phyloP scores from a whole-genome alignment of 805 yeast species.

The Yamadazyma ubonensis region DNA sequence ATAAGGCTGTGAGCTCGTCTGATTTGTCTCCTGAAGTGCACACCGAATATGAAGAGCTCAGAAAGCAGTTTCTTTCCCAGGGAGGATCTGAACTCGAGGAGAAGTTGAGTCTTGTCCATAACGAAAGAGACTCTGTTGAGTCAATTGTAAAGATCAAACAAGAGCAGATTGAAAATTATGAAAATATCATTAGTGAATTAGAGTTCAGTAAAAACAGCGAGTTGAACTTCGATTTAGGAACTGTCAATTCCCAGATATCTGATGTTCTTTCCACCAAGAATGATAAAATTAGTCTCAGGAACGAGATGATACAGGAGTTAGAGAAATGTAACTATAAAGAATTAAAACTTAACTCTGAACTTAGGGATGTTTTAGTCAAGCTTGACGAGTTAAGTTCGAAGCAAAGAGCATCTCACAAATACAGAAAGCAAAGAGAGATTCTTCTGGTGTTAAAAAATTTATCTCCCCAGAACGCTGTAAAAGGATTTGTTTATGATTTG shows the following conservation, averaged over 20 bases:
- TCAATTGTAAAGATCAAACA: conserved; percentile 23
- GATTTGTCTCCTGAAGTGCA: conserved; percentile 39
- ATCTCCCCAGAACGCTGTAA: conserved; percentile 73
- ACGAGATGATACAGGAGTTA: conserved; percentile 30
- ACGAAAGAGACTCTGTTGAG: conserved; percentile 45
- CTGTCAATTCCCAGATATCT: conserved; percentile 29
- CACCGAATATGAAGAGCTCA: conserved; percentile 55
- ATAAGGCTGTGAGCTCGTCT: conserved; percentile 17
- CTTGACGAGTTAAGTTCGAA: conserved; percentile 74
- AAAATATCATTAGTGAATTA: conserved; percentile 39
- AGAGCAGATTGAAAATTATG: conserved; percentile 34
- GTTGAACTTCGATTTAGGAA: conserved; percentile 31
- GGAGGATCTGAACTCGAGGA: conserved; percentile 62
- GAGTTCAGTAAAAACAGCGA: conserved; percentile 36
- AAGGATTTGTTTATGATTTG: conserved; percentile 76
- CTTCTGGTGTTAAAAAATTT: conserved; percentile 64
- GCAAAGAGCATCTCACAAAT: conserved; percentile 72
- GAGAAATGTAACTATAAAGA: conserved; percentile 47
- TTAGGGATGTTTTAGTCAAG: conserved; percentile 57
- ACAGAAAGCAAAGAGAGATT: conserved; percentile 69
- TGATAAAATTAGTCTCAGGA: conserved; percentile 25
- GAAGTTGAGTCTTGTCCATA: conserved; percentile 38
- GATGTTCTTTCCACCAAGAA: conserved; percentile 29
- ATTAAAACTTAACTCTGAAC: conserved; percentile 57
- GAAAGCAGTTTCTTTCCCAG: conserved; percentile 53